Evolutionary conservation across 1,139 yeast species (phyloP).

Genomic region (Suhomyces wounanorum): DNA sequence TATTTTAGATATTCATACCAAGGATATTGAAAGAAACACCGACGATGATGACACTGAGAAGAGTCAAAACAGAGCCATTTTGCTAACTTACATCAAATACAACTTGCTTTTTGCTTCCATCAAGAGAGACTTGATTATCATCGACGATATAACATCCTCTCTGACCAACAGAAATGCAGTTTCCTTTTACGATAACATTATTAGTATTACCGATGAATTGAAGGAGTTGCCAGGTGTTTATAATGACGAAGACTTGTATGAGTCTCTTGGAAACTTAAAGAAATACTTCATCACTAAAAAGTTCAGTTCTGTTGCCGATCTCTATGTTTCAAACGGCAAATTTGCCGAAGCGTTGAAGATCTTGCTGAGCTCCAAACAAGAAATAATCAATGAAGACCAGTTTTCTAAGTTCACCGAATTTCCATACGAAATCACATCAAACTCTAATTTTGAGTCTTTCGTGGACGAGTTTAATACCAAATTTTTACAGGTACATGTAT

Average conservation of each 20-base stretch:
- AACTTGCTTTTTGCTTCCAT: conserved; percentile 65
- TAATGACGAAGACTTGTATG: conserved; percentile 70
- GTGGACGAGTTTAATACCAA: conserved; percentile 28
- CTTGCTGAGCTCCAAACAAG: conserved; percentile 35
- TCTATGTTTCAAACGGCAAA: conserved; percentile 48
- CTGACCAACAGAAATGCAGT: conserved; percentile 45
- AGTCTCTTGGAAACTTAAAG: conserved; percentile 53
- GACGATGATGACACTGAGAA: conserved; percentile 53
- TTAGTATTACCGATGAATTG: conserved; percentile 53
- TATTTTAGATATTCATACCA: conserved; percentile 33
- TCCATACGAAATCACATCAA: conserved; percentile 42
- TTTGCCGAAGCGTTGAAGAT: conserved; percentile 60
- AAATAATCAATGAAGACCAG: conserved; percentile 19
- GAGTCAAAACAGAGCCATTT: conserved; percentile 72
- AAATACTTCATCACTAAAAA: conserved; percentile 50
- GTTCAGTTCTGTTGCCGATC: conserved; percentile 47
- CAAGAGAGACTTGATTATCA: conserved; percentile 65
- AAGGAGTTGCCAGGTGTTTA: conserved; percentile 89
- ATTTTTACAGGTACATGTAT: conserved; percentile 47
- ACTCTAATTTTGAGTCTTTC: conserved; percentile 35
- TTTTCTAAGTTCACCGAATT: conserved; percentile 34
- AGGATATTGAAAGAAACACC: conserved; percentile 29
- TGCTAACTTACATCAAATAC: conserved; percentile 74
- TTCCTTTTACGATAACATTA: conserved; percentile 52
- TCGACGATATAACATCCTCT: conserved; percentile 33